Conservation (phyloP, 495 filamentous ascomycete species). For the Chlorociboria aeruginascens region DNA sequence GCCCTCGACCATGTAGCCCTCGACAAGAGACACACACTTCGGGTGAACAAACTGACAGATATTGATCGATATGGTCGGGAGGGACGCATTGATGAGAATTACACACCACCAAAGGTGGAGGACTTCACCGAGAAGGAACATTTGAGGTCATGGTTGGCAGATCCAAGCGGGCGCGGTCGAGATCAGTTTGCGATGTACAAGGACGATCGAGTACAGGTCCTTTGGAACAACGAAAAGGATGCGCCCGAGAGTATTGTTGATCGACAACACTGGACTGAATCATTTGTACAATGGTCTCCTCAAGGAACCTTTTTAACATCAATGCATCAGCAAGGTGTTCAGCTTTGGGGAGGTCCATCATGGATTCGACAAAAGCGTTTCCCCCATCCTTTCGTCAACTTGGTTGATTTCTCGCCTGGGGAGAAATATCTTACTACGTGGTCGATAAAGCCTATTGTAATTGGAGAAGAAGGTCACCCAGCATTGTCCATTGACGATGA, state of each 20-base stretch:
- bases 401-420: conserved; percentile 87
- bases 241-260: conserved; percentile 79
- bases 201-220: conserved; percentile 80
- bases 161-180: conserved; percentile 71
- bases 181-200: conserved; percentile 93
- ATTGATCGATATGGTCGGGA: conserved; percentile 92
- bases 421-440: conserved; percentile 94
- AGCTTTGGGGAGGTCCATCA: conserved; percentile 84
- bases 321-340: conserved; percentile 88
- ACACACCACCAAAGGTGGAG: conserved; percentile 63
- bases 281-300: conserved; percentile 95
- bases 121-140: conserved; percentile 86
- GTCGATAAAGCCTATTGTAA: conserved; percentile 83
- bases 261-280: conserved; percentile 89
- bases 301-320: conserved; percentile 88
- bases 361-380: conserved; percentile 90
- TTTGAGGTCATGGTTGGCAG: conserved; percentile 82
- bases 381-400: conserved; percentile 85
- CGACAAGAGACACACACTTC: conserved; percentile 89
- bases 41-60: conserved; percentile 96
- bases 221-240: conserved; percentile 96
- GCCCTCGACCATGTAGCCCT: conserved; percentile 70
- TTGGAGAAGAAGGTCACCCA: conserved; percentile 75
- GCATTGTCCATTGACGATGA: conserved; percentile 81
- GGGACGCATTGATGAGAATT: conserved; percentile 84